These are phyloP conservation scores for Starmerella bombi DNA, from an alignment of 805 yeast genomes.

Conservation along the genomic window DNA sequence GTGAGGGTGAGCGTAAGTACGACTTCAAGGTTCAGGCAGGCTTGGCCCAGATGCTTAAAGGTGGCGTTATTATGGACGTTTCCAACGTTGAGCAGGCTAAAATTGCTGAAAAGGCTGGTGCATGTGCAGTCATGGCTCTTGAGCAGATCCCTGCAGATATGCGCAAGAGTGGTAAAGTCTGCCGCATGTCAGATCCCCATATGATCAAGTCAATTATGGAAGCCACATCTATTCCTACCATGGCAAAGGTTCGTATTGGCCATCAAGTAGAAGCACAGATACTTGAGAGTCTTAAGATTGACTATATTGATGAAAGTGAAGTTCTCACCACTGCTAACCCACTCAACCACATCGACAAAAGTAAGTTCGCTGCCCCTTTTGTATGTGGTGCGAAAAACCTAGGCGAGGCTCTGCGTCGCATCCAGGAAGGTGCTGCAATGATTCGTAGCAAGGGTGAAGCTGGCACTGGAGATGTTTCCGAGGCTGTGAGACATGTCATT, in stretches of 20 bases:
- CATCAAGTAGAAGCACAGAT: slow-evolving; percentile 73
- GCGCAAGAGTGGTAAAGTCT: slow-evolving; percentile 68
- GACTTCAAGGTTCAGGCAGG: slow-evolving; percentile 51
- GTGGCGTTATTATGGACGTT: slow-evolving; percentile 40
- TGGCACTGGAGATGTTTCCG: slow-evolving; percentile 76
- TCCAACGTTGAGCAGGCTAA: slow-evolving; percentile 68
- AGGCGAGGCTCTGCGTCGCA: slow-evolving; percentile 70
- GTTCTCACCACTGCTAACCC: slow-evolving; percentile 75
- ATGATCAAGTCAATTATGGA: slow-evolving; percentile 65
- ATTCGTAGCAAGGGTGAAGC: slow-evolving; percentile 81
- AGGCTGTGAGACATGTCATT: slow-evolving; percentile 64
- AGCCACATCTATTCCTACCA: slow-evolving; percentile 42
- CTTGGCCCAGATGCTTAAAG: slow-evolving; percentile 75
- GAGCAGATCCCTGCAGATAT: slow-evolving; percentile 79
- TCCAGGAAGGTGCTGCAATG: slow-evolving; percentile 78
- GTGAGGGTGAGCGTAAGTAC: not conserved
- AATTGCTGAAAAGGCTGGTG: slow-evolving; percentile 73
- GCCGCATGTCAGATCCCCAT: slow-evolving; percentile 75
- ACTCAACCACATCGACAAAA: slow-evolving; percentile 47
- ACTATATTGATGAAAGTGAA: slow-evolving; percentile 74
- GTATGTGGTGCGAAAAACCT: slow-evolving; percentile 75
- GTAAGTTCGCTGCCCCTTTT: slow-evolving; percentile 54
- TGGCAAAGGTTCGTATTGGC: slow-evolving; percentile 80
- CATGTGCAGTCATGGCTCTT: slow-evolving; percentile 81
- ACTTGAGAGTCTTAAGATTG: slow-evolving; percentile 56